These are phyloP conservation scores for Biscogniauxia marginata DNA, from an alignment of 2,329 filamentous ascomycete species.

Conservation along the genomic window DNA sequence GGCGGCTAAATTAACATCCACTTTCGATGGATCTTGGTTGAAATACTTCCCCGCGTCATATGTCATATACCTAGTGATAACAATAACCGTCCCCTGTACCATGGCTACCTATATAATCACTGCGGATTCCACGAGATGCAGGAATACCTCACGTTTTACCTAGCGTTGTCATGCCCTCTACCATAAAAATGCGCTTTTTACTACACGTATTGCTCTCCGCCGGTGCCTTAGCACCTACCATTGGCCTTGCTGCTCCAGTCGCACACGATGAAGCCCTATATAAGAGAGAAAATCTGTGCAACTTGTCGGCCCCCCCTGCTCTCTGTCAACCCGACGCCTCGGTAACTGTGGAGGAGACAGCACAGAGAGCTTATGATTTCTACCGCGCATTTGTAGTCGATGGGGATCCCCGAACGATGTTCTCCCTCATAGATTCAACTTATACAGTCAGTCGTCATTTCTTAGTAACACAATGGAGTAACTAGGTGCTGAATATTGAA, in stretches of 20 bases:
- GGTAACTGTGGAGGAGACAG: slow-evolving; percentile 38
- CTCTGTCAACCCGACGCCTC: slow-evolving; percentile 36
- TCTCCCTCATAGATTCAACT: slow-evolving; percentile 38
- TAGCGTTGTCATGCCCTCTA: not conserved
- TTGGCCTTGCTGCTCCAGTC: slow-evolving; percentile 28
- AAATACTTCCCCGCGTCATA: slow-evolving; percentile 23
- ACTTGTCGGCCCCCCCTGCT: slow-evolving; percentile 32
- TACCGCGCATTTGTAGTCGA: slow-evolving; percentile 42
- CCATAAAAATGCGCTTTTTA: slow-evolving; percentile 30
- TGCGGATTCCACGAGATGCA: not conserved
- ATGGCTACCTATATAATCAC: slow-evolving; percentile 12
- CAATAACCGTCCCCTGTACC: not conserved
- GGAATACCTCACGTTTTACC: slow-evolving; percentile 1
- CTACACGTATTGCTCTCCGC: slow-evolving; percentile 23
- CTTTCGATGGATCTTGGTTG: slow-evolving; percentile 12
- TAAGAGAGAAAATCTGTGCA: slow-evolving; percentile 39
- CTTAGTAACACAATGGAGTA: not conserved
- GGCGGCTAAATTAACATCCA: slow-evolving; percentile 25
- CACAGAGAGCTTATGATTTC: slow-evolving; percentile 38
- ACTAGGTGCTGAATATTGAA: slow-evolving; percentile 4
- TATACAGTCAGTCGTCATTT: slow-evolving; percentile 33
- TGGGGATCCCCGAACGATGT: slow-evolving; percentile 39
- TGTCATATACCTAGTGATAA: slow-evolving; percentile 7
- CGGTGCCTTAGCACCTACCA: slow-evolving; percentile 27
- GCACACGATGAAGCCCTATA: slow-evolving; percentile 16